Evolutionary conservation across 345 rosid species (phyloP), one percentile per base, ranked within the genome.

Genomic region (Pugionium cornutum): DNA sequence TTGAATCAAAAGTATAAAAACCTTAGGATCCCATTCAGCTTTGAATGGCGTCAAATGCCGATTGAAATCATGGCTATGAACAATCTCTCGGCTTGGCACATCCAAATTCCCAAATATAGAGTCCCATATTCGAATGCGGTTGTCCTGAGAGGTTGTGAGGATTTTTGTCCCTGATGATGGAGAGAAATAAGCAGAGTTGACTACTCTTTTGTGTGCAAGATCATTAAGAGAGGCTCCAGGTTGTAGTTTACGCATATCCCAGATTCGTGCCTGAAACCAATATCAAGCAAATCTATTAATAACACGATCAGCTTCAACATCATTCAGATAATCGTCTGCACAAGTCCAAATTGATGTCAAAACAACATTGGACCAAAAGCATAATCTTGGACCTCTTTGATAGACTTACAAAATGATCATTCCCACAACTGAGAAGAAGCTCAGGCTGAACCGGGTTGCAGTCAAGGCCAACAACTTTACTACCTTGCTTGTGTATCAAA

Each of bases 21-120:
- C 99, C 97, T 86, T 90, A 9, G 97, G 97, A 81, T 94, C 99
- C 99, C 99, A 94, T 75, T 92, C 99, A 78, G 92, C 99, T 67
- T 89, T 84, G 60, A 90, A 94, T 30, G 97, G 95, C 25, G 97
- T 94, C 62, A 88, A 82, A 73, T 94, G 91, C 51, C 96, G 80
- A 79, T 86, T 94, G 59, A 90, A 94, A 77, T 94, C 99, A 78
- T 94, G 96, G 70, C 99, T 94, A 75, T 94, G 97, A 39, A 94
- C 97, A 50, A 94, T 94, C 81, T 94, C 99, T 70, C 97, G 81
- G 80, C 91, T 90, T n/a, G 97, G 96, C 5, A 64, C 64, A 11
- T 85, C 97, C 83, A 90, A 69, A 72, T 84, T 68, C 4, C 97
- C 90, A 44, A 83, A 90, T 69, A 94, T 83, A 18, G 91, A 94